Conservation (phyloP, 306 rosid genomes). For the Dicorynia guianensis region DNA sequence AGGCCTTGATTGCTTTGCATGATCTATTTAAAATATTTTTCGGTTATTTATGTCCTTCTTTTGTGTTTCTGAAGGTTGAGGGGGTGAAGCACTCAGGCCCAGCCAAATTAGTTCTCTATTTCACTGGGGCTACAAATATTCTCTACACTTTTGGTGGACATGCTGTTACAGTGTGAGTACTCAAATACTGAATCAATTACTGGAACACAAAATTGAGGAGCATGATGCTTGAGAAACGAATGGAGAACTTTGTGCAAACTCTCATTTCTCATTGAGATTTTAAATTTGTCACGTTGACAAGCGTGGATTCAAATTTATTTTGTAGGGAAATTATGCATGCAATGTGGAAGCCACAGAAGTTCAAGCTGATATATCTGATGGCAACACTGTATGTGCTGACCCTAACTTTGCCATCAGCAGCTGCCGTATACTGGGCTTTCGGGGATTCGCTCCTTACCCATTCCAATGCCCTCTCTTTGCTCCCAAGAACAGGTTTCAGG, state of each 20-base stretch:
- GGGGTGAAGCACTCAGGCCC: slow-evolving; percentile 87
- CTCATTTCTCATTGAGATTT: no score
- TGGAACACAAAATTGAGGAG: neutral
- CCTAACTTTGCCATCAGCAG: slow-evolving; percentile 74
- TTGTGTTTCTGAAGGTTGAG: slow-evolving; percentile 49
- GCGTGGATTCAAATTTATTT: neutral
- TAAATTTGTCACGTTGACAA: no score
- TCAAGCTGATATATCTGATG: slow-evolving; percentile 68
- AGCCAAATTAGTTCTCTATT: slow-evolving; percentile 67
- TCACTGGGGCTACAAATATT: slow-evolving; percentile 82
- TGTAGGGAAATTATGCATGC: slow-evolving; percentile 83
- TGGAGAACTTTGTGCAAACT: no score
- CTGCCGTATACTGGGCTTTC: slow-evolving; percentile 80
- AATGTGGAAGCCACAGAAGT: slow-evolving; percentile 86
- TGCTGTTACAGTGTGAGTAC: slow-evolving; percentile 75
- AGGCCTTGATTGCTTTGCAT: neutral
- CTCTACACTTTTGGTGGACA: slow-evolving; percentile 86
- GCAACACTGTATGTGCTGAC: slow-evolving; percentile 77
- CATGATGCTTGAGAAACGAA: neutral
- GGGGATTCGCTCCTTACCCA: slow-evolving; percentile 72
- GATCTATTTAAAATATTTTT: neutral
- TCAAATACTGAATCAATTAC: neutral
- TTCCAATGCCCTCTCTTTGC: slow-evolving; percentile 69
- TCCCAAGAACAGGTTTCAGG: slow-evolving; percentile 61
- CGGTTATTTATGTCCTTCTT: neutral